A percentile compares a stretch with the other conserved stretches of the same genome.
These are phyloP conservation scores for Gleditsia sinensis DNA, from an alignment of 306 rosid genomes.

Conservation along the genomic window DNA sequence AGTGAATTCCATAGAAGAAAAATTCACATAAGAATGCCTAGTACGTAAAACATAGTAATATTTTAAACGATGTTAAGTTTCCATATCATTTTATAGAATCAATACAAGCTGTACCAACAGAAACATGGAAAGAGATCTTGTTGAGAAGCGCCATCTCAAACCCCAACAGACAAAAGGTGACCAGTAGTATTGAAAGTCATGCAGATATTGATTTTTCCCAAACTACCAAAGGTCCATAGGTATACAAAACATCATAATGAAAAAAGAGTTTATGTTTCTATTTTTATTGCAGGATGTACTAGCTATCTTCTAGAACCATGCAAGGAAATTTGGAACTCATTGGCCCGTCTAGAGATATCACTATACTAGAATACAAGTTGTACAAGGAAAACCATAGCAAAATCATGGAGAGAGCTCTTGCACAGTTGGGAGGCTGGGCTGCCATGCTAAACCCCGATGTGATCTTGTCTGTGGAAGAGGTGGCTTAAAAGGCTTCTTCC, in stretches of 20 bases:
- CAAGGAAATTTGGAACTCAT: slow-evolving; percentile 5
- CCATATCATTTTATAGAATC: neutral
- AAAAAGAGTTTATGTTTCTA: slow-evolving; percentile 20
- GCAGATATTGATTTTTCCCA: neutral
- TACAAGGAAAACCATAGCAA: slow-evolving; percentile 16
- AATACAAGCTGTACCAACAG: neutral
- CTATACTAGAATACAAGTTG: slow-evolving; percentile 9
- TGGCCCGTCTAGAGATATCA: neutral
- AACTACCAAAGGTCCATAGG: slow-evolving; percentile 5
- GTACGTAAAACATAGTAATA: neutral
- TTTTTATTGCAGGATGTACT: slow-evolving; percentile 20
- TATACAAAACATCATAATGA: neutral
- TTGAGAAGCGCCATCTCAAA: too few species aligned
- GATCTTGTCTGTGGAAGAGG: slow-evolving; percentile 61
- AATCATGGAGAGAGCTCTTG: slow-evolving; percentile 78
- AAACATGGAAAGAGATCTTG: neutral
- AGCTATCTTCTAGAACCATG: slow-evolving; percentile 6
- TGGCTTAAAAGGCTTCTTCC: slow-evolving; percentile 60
- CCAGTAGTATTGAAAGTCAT: neutral
- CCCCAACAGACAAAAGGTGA: neutral
- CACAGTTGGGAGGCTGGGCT: slow-evolving; percentile 76
- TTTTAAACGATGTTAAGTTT: neutral
- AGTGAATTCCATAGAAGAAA: too few species aligned
- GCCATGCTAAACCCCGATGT: slow-evolving; percentile 54
- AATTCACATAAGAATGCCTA: too few species aligned